Percentiles rank a stretch among this genome's conserved stretches.
phyloP scores from a whole-genome alignment of 2,329 filamentous ascomycete genomes.

The Fusarium coicis region DNA sequence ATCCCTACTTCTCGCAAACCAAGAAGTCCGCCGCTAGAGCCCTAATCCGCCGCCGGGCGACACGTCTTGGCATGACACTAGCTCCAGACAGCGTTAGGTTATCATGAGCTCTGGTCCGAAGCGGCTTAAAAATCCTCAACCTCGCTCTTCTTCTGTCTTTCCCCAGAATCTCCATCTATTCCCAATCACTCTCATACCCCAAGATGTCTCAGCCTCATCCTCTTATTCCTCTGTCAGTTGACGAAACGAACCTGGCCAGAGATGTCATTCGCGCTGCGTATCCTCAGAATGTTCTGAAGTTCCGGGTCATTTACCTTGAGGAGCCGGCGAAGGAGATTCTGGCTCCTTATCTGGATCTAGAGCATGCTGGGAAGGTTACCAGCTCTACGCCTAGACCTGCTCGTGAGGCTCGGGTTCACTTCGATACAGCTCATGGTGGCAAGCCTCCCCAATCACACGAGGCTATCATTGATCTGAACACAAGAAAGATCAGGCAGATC shows the following conservation, averaged over 20 bases:
- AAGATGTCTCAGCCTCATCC: neutral
- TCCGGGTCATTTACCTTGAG: neutral
- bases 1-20: neutral
- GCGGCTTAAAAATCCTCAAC: neutral
- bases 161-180: neutral
- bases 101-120: neutral
- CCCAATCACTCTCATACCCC: too few relatives aligned
- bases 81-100: neutral
- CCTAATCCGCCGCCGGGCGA: neutral
- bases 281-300: neutral
- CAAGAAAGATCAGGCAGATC: neutral
- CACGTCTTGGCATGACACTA: neutral
- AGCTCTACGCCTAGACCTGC: neutral
- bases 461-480: fast-evolving
- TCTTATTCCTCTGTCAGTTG: neutral
- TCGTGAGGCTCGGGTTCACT: neutral
- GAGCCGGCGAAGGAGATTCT: neutral
- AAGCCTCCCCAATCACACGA: neutral
- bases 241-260: neutral
- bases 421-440: neutral
- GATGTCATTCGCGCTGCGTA: neutral
- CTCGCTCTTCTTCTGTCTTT: fast-evolving
- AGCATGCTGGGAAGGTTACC: neutral
- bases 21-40: neutral
- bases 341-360: fast-evolving